A percentile compares a stretch with the other conserved stretches of the same genome.
Conservation (phyloP, 768 basidiomycete genomes). For the Crassisporium funariophilum region DNA sequence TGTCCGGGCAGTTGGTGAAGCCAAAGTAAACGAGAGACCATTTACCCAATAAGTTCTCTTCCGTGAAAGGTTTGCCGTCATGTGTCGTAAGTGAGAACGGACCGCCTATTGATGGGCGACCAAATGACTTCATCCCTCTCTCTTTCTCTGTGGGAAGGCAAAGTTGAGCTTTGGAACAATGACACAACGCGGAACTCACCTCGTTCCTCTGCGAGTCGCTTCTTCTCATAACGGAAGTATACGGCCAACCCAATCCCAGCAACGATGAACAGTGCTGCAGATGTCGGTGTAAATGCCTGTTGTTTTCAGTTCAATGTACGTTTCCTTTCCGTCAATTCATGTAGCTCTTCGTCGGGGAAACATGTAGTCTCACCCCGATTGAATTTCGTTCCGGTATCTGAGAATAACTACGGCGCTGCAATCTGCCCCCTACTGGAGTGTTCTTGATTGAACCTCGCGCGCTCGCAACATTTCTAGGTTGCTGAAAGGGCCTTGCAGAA, state of each 20-base stretch:
- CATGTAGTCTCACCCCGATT: slow-evolving; percentile 31
- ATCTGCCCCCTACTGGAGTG: background rate
- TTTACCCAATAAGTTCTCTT: slow-evolving; percentile 82
- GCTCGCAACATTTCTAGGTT: background rate
- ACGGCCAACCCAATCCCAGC: slow-evolving; percentile 81
- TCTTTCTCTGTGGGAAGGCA: slow-evolving; percentile 63
- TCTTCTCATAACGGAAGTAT: slow-evolving; percentile 91
- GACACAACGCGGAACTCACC: slow-evolving; percentile 47
- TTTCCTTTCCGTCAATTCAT: background rate
- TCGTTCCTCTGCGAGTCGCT: slow-evolving; percentile 70
- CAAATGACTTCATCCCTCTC: slow-evolving; percentile 69
- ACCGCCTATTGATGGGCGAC: slow-evolving; percentile 88
- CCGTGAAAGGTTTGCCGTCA: slow-evolving; percentile 71
- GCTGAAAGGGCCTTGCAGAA: background rate
- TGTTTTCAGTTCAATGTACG: slow-evolving; percentile 1
- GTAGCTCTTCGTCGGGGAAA: background rate
- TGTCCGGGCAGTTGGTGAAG: slow-evolving; percentile 99
- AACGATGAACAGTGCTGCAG: slow-evolving; percentile 81
- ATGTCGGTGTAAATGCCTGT: slow-evolving; percentile 90
- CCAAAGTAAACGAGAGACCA: slow-evolving; percentile 97
- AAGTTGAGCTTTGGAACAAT: slow-evolving; percentile 1
- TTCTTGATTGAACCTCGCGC: background rate
- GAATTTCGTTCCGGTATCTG: slow-evolving; percentile 34
- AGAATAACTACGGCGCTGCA: slow-evolving; percentile 27
- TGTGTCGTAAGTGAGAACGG: slow-evolving; percentile 79